Evolutionary conservation across 192 early-diverging fungal genomes (phyloP).

Genomic region (Coemansia sp.): DNA sequence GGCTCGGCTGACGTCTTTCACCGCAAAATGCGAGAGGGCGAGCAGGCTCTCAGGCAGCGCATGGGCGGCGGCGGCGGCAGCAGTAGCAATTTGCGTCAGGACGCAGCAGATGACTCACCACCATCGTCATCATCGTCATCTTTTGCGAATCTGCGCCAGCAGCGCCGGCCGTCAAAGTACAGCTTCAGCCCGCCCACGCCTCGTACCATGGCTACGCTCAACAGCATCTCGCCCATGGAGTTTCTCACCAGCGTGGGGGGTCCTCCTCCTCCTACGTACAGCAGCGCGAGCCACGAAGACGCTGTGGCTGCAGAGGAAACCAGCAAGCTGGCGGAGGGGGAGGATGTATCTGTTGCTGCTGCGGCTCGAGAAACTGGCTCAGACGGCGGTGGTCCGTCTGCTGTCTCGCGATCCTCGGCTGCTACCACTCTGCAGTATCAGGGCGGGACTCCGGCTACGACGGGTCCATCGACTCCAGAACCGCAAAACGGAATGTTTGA

Average conservation of each 20-base stretch:
- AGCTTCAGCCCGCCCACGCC: slow-evolving; percentile 56
- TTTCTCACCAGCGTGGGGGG: slow-evolving; percentile 36
- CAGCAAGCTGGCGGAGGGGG: too few relatives aligned
- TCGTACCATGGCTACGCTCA: slow-evolving; percentile 51
- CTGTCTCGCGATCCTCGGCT: not conserved
- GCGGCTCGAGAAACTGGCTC: not conserved
- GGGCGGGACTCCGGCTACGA: not conserved
- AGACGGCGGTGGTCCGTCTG: not conserved
- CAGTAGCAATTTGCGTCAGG: slow-evolving; percentile 1
- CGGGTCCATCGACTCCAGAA: slow-evolving; percentile 1
- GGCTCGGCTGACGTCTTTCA: slow-evolving; percentile 35
- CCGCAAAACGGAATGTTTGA: slow-evolving; percentile 15
- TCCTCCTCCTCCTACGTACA: not conserved
- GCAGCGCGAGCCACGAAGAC: too few relatives aligned
- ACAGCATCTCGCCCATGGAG: slow-evolving; percentile 57
- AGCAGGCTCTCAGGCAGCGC: slow-evolving; percentile 43
- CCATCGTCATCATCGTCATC: not conserved
- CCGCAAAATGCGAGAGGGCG: slow-evolving; percentile 37
- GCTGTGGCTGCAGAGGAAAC: too few relatives aligned
- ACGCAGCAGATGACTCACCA: not conserved
- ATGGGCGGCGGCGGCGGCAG: not conserved
- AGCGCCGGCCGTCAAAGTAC: slow-evolving; percentile 31
- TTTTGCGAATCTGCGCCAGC: not conserved
- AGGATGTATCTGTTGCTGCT: too few relatives aligned
- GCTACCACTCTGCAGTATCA: not conserved